Base-by-base conservation (phyloP, 495 filamentous ascomycete genomes). In the Penicillium parvum region DNA sequence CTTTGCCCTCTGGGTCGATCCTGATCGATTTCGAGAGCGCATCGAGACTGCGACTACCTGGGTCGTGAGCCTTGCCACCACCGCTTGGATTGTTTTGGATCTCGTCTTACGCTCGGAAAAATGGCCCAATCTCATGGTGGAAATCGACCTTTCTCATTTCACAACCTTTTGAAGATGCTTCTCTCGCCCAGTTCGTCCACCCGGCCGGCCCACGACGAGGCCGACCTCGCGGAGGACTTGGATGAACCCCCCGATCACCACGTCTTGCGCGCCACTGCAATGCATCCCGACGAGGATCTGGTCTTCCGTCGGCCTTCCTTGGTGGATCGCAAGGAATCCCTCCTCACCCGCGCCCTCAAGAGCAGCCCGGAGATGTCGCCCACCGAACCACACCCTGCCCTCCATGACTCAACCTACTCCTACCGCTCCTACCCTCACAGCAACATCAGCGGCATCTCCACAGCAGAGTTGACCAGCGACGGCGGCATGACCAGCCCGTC, bases 401-500 rank as follows among this genome's bases (percentile, higher is more conserved):
- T 52, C 52, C 67, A 61, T 52, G 69, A 66, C 27, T 55, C 58
- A 17, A 38, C 19, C 37, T 69, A 68, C 44, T 49, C 52, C 39
- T 70, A 76, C 68, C 77, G 73, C 37, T 78, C 82, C 38, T 90
- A 90, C 39, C 82, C 84, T 33, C 83, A 82, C 54, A 88, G 84
- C 66, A 90, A 82, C 53, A 66, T 77, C 47, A 94, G 87, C 66
- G 72, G 80, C 40, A 69, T 85, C 34, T 95, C 90, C 10, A 90
- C 86, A 2, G 83, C 82, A 17, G 90, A 95, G 47, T 71, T 95
- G 39, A 96, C 88, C 19, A 95, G 89, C 64, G 92, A 95, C 57
- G 92, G 85, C 27, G 91, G 87, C 33, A 65, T 88, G 28, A 95
- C 90, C n/a, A 94, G 89, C 51, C 89, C 92, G 30, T 81, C 88